Percentiles rank a stretch among this genome's conserved stretches.
Conservation (phyloP, 306 rosid species). For the Malus sieversii region DNA sequence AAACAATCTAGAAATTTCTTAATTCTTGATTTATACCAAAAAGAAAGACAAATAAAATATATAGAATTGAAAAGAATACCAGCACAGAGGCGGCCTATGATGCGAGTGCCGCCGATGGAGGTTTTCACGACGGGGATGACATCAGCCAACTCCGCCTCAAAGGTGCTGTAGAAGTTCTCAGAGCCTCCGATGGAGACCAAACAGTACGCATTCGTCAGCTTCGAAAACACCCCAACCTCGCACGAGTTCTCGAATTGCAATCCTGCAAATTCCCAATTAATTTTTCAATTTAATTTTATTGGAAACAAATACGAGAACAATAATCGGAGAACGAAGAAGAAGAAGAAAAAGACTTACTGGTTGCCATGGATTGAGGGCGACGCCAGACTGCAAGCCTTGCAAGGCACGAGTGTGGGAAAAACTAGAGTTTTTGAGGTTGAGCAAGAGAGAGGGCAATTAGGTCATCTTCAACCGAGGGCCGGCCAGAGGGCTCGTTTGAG, state of each 20-base stretch:
- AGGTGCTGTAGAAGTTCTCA: conserved; percentile 78
- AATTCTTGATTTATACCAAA: not conserved
- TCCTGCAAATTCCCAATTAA: conserved; percentile 33
- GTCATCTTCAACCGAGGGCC: too few relatives aligned
- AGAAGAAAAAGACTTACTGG: not conserved
- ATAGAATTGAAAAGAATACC: conserved; percentile 32
- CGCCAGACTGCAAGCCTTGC: not conserved
- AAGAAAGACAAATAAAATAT: not conserved
- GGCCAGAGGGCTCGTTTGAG: too few relatives aligned
- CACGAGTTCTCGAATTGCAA: conserved; percentile 87
- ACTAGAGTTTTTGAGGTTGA: not conserved
- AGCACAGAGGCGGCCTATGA: conserved; percentile 88
- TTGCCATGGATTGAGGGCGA: conserved; percentile 4
- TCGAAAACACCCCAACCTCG: conserved; percentile 90
- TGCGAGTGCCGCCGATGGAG: conserved; percentile 80
- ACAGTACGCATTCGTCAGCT: conserved; percentile 89
- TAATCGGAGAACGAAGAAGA: not conserved
- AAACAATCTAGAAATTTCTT: not conserved
- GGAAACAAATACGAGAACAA: not conserved
- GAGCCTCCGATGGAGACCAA: conserved; percentile 98
- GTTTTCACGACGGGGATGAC: conserved; percentile 81
- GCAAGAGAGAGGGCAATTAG: not conserved
- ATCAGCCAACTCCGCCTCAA: conserved; percentile 73
- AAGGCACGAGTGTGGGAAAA: too few relatives aligned
- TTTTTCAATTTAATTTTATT: not conserved